Percentiles rank a stretch among this genome's conserved stretches.
These are phyloP conservation scores for Fraxinus xanthoxyloides DNA, from an alignment of 305 asterid species.

Conservation along the genomic window DNA sequence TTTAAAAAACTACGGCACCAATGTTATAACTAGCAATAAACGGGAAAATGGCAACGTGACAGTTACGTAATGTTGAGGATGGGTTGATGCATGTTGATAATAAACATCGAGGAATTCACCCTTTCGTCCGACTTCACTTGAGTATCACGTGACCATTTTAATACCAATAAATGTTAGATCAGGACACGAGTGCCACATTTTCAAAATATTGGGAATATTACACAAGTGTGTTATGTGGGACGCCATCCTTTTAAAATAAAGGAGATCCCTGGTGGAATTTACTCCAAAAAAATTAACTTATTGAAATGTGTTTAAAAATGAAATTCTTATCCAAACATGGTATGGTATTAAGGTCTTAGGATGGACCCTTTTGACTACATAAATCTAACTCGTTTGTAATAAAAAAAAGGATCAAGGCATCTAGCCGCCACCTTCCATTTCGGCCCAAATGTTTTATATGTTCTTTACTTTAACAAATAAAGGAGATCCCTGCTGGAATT, in stretches of 20 bases:
- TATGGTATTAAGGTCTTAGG: background rate
- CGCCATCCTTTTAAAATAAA: background rate
- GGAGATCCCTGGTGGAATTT: background rate
- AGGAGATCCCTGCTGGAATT: background rate
- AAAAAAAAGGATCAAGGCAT: background rate
- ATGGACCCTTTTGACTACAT: slow-evolving; percentile 11
- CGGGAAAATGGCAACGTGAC: background rate
- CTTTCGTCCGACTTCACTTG: background rate
- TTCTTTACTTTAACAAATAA: slow-evolving; percentile 6
- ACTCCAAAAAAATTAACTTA: background rate
- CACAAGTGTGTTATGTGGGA: background rate
- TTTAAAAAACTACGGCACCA: background rate
- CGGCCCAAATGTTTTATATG: background rate
- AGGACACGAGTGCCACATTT: background rate
- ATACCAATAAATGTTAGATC: background rate
- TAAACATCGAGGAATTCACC: background rate
- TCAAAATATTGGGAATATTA: background rate
- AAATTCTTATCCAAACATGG: background rate
- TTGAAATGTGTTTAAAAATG: background rate
- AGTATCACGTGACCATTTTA: background rate
- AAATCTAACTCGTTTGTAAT: background rate
- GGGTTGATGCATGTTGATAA: background rate
- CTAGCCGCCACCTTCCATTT: slow-evolving; percentile 32
- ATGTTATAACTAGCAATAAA: background rate
- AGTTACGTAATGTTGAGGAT: background rate